Percentiles rank a stretch among this genome's conserved stretches.
Conservation (phyloP, 331 rosid genomes). For the Dryas integrifolia region DNA sequence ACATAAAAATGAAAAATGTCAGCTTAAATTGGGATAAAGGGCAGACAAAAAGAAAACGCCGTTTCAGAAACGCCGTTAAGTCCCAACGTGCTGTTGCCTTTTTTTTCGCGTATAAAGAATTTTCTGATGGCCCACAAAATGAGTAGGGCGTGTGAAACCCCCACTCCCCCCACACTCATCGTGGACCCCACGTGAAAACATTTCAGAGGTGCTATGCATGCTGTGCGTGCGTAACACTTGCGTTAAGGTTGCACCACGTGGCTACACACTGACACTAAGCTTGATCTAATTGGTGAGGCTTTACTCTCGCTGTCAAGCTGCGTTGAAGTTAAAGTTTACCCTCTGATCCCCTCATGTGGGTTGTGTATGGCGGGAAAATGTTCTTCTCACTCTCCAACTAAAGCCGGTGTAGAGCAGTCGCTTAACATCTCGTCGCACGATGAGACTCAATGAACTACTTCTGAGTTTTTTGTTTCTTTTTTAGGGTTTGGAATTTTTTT, state of each 20-base stretch:
- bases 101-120: too few species aligned
- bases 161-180: neutral
- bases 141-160: conserved; percentile 9
- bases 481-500: too few species aligned
- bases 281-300: neutral
- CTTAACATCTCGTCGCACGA: neutral
- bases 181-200: neutral
- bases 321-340: conserved; percentile 21
- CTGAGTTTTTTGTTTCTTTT: too few species aligned
- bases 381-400: conserved; percentile 3
- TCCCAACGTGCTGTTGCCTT: too few species aligned
- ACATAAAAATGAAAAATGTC: too few species aligned
- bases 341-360: conserved; percentile 7
- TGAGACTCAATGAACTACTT: too few species aligned
- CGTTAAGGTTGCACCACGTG: neutral
- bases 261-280: neutral
- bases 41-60: too few species aligned
- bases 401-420: neutral
- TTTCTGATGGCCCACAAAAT: conserved; percentile 1
- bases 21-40: too few species aligned
- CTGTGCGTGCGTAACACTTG: neutral
- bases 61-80: too few species aligned
- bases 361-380: neutral
- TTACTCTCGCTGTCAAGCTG: neutral
- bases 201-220: neutral